Base-by-base conservation (phyloP, 441 rosid genomes). In the Populus hybrid region DNA sequence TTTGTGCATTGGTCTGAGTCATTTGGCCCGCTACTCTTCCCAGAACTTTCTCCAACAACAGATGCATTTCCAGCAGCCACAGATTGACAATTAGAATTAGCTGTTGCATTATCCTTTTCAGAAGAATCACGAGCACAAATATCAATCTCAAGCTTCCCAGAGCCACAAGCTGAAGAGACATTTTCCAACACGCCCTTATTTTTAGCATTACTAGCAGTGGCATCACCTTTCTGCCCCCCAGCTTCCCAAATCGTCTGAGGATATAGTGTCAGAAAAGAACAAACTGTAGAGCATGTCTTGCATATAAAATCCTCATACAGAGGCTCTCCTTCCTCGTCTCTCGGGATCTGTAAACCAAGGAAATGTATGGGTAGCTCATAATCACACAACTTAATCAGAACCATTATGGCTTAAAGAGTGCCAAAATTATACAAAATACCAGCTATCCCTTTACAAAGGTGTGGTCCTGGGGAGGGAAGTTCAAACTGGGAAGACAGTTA, bases 241-340 rank as follows among this genome's bases (percentile, higher is more conserved):
- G 83, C 75, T 32, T 92, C 93, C 90, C 92, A 78, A 69, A 93
- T 82, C 42, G 83, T 88, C 79, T 82, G 87, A 61, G 97, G 96
- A 86, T 94, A 90, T 35, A 79, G 77, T 36, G 80, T 76, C 75
- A 96, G 87, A 83, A 96, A 94, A 61, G 93, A 92, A 81, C 93
- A 93, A 74, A 78, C 74, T 21, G 83, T 82, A 6, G 96, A 90
- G 83, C 99, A 96, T 67, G 78, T 82, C 83, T 85, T 85, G 87
- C 99, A 94, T 81, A 94, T 87, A 81, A 96, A 92, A 80, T 96
- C 99, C 71, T 93, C 97, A 70, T 91, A 94, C 10, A 88, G 71
- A 38, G 96, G 96, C 74, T 90, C 98, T 68, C 95, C 98, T 81
- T 96, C 98, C 69, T 87, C 95, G 65, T 93, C 97, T 80, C 87